Evolutionary conservation across 257 asterid species (phyloP).

Genomic region (Ilex asprella): DNA sequence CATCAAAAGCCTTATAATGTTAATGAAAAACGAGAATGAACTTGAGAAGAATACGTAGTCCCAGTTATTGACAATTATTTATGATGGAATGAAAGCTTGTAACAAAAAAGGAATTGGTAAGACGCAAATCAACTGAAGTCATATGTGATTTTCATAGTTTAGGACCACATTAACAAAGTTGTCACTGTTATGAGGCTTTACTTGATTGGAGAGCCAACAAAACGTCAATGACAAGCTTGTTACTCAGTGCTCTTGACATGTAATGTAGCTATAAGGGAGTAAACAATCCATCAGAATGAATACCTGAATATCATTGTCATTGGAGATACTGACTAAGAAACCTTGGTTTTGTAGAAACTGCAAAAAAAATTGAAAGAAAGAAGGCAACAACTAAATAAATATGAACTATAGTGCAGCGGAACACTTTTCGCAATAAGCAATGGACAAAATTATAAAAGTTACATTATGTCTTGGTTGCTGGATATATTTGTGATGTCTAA

Average conservation of each 20-base stretch:
- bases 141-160: no score
- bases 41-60: no score
- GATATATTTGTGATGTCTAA: background rate
- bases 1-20: no score
- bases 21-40: no score
- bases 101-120: no score
- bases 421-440: background rate
- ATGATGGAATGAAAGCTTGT: no score
- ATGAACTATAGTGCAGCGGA: background rate
- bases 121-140: no score
- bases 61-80: no score
- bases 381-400: slow-evolving; percentile 14
- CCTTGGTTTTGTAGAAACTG: slow-evolving; percentile 94
- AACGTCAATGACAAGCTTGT: no score
- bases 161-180: no score
- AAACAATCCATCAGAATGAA: slow-evolving; percentile 10
- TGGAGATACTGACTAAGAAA: slow-evolving; percentile 65
- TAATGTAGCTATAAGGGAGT: background rate
- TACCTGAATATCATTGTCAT: slow-evolving; percentile 79
- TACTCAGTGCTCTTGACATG: slow-evolving; percentile 1
- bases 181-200: no score
- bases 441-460: background rate
- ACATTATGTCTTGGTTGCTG: background rate
- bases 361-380: slow-evolving; percentile 13
- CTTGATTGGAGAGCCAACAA: no score